These are phyloP conservation scores for Aurifilum marmelostoma DNA, from an alignment of 2,329 filamentous ascomycete genomes.

Conservation along the genomic window DNA sequence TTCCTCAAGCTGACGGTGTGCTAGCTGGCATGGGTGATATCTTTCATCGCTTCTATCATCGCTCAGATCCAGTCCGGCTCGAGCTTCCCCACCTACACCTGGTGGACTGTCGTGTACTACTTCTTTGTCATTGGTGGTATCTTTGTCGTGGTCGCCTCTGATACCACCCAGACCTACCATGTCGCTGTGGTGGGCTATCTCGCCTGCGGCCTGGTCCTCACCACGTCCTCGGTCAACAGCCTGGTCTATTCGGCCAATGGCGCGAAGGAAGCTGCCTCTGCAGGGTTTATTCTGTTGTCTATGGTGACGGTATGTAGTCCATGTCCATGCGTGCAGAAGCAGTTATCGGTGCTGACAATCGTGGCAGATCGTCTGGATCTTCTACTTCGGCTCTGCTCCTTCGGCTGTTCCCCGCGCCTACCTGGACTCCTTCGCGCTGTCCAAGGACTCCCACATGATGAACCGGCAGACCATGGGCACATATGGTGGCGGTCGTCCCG, in stretches of 20 bases:
- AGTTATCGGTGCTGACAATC: slow-evolving; percentile 12
- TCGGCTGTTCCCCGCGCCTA: slow-evolving; percentile 85
- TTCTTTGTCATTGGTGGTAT: slow-evolving; percentile 81
- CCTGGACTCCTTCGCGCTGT: slow-evolving; percentile 91
- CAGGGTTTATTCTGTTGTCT: slow-evolving; percentile 90
- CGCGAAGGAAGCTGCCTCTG: slow-evolving; percentile 81
- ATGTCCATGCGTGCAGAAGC: not conserved
- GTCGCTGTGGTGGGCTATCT: slow-evolving; percentile 90
- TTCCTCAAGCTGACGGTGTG: slow-evolving; percentile 31
- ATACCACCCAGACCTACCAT: slow-evolving; percentile 85
- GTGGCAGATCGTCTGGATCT: slow-evolving; percentile 92
- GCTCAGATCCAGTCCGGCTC: slow-evolving; percentile 57
- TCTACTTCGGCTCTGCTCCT: slow-evolving; percentile 95
- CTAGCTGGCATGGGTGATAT: slow-evolving; percentile 93
- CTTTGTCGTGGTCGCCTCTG: slow-evolving; percentile 80
- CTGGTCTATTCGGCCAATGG: slow-evolving; percentile 77
- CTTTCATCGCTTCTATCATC: slow-evolving; percentile 84
- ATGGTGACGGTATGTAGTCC: slow-evolving; percentile 78
- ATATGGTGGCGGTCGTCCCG: slow-evolving; percentile 74
- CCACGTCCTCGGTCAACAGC: slow-evolving; percentile 83
- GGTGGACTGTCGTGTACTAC: slow-evolving; percentile 90
- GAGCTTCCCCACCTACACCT: slow-evolving; percentile 81
- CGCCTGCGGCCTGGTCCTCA: slow-evolving; percentile 79
- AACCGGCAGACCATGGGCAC: slow-evolving; percentile 73
- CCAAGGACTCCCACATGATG: slow-evolving; percentile 77